A percentile compares a stretch with the other conserved stretches of the same genome.
These are phyloP conservation scores for Phytophthora pinifolia DNA, from an alignment of 352 stramenopile species.

Conservation along the genomic window DNA sequence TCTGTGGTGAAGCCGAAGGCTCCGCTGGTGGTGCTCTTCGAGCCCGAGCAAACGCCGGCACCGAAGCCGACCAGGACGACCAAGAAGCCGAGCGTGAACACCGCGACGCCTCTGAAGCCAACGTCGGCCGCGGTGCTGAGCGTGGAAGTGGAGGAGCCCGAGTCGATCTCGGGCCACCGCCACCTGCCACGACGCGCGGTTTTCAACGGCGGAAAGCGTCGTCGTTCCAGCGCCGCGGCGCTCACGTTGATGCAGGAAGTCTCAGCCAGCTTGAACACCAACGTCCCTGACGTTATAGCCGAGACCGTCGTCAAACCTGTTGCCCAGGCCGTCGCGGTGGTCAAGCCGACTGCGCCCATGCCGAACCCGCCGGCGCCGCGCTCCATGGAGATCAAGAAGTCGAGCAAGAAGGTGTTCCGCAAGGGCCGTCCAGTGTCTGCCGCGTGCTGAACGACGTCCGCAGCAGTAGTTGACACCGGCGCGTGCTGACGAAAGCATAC, in stretches of 20 bases:
- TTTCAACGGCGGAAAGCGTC: conserved; percentile 44
- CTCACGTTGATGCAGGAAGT: conserved; percentile 36
- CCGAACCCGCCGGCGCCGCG: conserved; percentile 22
- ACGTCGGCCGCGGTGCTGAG: conserved; percentile 24
- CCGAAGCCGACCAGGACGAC: conserved; percentile 7
- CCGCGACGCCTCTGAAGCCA: conserved; percentile 21
- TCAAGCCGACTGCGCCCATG: conserved; percentile 5
- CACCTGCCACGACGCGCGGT: conserved; percentile 37
- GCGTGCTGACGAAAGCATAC: conserved; percentile 28
- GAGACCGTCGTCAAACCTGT: conserved; percentile 9
- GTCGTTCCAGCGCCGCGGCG: conserved; percentile 29
- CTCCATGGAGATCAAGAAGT: conserved; percentile 37
- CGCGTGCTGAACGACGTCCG: conserved; percentile 25
- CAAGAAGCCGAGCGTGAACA: conserved; percentile 20
- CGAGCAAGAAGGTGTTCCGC: conserved; percentile 41
- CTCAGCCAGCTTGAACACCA: conserved; percentile 25
- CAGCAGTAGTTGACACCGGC: background rate
- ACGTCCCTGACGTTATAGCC: conserved; percentile 2
- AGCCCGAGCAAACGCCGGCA: conserved; percentile 22
- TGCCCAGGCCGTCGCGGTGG: background rate
- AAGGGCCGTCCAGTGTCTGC: conserved; percentile 28
- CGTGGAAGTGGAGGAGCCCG: conserved; percentile 17
- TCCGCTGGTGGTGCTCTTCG: conserved; percentile 33
- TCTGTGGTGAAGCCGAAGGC: conserved; percentile 30
- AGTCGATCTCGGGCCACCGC: conserved; percentile 10